phyloP scores from a whole-genome alignment of 495 filamentous ascomycete genomes.

The Penicillium angulare region DNA sequence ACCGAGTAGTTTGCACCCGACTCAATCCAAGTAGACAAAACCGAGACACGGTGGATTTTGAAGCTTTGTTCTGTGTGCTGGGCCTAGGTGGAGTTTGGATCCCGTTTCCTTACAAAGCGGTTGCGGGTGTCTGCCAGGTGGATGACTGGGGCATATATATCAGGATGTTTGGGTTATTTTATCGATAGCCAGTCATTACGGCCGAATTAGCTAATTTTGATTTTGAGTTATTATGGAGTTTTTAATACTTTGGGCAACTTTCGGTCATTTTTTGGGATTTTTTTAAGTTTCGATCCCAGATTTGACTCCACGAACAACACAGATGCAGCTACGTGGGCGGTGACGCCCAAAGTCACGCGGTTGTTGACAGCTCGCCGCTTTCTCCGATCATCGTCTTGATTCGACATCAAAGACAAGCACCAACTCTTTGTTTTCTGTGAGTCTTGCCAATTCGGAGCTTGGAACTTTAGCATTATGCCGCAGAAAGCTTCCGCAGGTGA shows the following conservation, averaged over 20 bases:
- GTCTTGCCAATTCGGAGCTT: background rate
- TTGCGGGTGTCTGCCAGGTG: too few relatives aligned
- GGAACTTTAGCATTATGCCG: constrained; percentile 5
- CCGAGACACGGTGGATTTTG: constrained; percentile 34
- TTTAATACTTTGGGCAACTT: too few relatives aligned
- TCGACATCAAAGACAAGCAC: background rate
- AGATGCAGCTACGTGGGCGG: constrained; percentile 20
- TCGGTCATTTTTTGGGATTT: too few relatives aligned
- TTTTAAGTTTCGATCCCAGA: background rate
- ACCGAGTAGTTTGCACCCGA: constrained; percentile 29
- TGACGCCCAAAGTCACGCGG: constrained; percentile 30
- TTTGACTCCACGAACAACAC: background rate
- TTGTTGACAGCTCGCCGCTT: constrained; percentile 26
- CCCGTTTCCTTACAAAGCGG: constrained; percentile 31
- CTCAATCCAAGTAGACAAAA: constrained; percentile 28
- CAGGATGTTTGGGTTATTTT: constrained; percentile 1
- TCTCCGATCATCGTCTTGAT: background rate
- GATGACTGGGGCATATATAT: constrained; percentile 2
- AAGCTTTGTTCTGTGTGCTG: constrained; percentile 14
- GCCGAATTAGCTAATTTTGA: background rate
- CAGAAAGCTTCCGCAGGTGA: constrained; percentile 15
- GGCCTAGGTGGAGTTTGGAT: constrained; percentile 25
- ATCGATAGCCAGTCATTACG: background rate
- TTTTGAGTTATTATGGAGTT: background rate
- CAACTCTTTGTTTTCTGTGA: background rate